Evolutionary conservation across 2,329 filamentous ascomycete genomes (phyloP).

Genomic region (Penicillium nordicum): DNA sequence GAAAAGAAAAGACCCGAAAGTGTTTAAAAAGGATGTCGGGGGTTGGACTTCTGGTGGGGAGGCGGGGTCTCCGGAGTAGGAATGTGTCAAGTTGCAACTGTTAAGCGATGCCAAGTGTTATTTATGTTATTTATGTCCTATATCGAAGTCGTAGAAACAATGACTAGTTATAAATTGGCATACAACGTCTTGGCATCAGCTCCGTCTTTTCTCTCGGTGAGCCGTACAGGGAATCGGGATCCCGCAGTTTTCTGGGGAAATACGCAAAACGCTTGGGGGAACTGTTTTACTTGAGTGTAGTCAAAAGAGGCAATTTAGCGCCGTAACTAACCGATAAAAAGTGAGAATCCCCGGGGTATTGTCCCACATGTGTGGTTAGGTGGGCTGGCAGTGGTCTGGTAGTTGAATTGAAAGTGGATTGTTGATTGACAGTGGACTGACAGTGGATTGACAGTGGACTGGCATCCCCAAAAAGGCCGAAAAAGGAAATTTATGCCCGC

Average conservation of each 20-base stretch:
- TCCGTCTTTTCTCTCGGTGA: constrained; percentile 16
- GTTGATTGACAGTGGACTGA: not conserved
- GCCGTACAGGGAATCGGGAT: constrained; percentile 21
- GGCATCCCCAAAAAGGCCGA: not conserved
- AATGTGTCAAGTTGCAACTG: not conserved
- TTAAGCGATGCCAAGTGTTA: constrained; percentile 1
- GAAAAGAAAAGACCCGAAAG: constrained; percentile 2
- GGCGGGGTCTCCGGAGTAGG: constrained; percentile 20
- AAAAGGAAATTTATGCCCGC: constrained; percentile 2
- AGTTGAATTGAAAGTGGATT: not conserved
- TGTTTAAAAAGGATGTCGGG: not conserved
- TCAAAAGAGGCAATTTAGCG: not conserved
- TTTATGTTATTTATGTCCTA: not conserved
- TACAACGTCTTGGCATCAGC: constrained; percentile 7
- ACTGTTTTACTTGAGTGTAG: not conserved
- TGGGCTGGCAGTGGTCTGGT: not conserved
- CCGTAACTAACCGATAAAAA: not conserved
- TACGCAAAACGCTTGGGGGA: not conserved
- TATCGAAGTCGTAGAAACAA: not conserved
- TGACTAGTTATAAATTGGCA: not conserved
- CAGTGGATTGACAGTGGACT: not conserved
- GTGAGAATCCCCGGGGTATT: not conserved
- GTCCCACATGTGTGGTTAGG: not conserved
- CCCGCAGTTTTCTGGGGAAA: constrained; percentile 17
- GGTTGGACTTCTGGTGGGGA: constrained; percentile 16